A percentile compares a stretch with the other conserved stretches of the same genome.
Evolutionary conservation across 257 asterid genomes (phyloP).

Genomic region (Scutellaria baicalensis): DNA sequence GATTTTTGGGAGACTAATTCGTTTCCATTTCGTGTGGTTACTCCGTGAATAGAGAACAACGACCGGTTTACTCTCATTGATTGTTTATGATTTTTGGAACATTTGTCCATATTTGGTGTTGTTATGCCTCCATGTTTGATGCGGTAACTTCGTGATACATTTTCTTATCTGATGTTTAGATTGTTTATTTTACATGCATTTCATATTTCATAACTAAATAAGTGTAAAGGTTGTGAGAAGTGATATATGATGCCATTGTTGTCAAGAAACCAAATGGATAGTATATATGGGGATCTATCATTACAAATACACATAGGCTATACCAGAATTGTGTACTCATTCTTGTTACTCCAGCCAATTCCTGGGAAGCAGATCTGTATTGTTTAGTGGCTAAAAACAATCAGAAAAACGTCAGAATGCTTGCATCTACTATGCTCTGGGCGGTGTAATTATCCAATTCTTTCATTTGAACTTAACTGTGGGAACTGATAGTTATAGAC

Average conservation of each 20-base stretch:
- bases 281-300: background rate
- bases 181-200: background rate
- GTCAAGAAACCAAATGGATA: background rate
- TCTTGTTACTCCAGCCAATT: background rate
- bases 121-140: background rate
- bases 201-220: background rate
- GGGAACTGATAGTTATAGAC: background rate
- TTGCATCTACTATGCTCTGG: background rate
- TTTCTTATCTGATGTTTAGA: background rate
- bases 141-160: background rate
- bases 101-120: background rate
- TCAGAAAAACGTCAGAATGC: background rate
- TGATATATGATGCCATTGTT: background rate
- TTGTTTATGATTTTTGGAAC: background rate
- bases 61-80: background rate
- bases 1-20: slow-evolving; percentile 17
- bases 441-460: background rate
- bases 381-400: background rate
- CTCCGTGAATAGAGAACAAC: background rate
- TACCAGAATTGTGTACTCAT: background rate
- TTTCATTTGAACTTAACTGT: background rate
- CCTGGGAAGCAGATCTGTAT: background rate
- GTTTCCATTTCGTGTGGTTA: slow-evolving; percentile 2
- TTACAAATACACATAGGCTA: background rate
- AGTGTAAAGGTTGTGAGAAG: background rate